Evolutionary conservation across 805 yeast genomes (phyloP).

Genomic region (Wickerhamomyces tratensis): DNA sequence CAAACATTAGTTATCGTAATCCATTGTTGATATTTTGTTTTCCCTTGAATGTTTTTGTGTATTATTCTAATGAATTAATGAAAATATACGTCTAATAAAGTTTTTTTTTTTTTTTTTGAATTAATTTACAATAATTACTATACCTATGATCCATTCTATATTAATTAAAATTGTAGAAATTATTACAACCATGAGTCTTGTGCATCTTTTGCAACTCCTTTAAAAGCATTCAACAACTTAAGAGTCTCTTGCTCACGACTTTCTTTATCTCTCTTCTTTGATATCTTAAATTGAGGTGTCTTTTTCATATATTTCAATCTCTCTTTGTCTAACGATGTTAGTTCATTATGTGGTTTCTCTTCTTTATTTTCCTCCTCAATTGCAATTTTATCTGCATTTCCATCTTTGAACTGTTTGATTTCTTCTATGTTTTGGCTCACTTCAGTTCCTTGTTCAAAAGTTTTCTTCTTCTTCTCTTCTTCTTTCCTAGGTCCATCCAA

Average conservation of each 20-base stretch:
- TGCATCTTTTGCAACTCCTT: neutral
- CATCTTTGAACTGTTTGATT: neutral
- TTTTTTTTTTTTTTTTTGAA: too few species aligned
- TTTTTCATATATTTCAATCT: neutral
- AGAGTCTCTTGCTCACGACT: conserved; percentile 20
- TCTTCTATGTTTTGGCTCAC: neutral
- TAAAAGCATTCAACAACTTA: conserved; percentile 17
- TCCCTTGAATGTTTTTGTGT: too few species aligned
- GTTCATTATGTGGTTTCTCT: neutral
- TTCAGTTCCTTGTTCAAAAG: too few species aligned
- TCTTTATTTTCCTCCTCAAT: neutral
- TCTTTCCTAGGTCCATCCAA: neutral
- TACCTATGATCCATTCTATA: too few species aligned
- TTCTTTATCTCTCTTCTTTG: conserved; percentile 1
- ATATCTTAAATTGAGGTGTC: neutral
- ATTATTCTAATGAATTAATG: too few species aligned
- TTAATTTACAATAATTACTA: too few species aligned
- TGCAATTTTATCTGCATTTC: too few species aligned
- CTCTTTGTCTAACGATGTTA: neutral
- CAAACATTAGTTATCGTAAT: too few species aligned
- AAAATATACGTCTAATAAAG: too few species aligned
- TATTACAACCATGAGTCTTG: neutral
- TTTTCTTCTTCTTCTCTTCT: neutral
- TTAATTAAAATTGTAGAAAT: too few species aligned
- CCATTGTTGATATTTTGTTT: too few species aligned